phyloP scores from a whole-genome alignment of 805 yeast genomes.

The Lachancea mirantina region DNA sequence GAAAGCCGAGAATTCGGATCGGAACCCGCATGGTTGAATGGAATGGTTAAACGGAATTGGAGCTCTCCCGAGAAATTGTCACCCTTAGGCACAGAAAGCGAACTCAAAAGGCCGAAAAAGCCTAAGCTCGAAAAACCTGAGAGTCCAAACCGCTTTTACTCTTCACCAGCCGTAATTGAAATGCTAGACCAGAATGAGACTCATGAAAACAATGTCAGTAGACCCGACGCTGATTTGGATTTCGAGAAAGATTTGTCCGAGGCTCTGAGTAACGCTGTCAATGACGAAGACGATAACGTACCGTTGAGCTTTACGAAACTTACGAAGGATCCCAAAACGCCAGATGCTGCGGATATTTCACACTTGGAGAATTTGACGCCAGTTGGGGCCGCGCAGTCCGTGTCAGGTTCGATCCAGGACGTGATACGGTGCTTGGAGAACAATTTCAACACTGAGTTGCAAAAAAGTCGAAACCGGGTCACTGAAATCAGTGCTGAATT shows the following conservation, averaged over 20 bases:
- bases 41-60: too few species aligned
- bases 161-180: slow-evolving; percentile 25
- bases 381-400: not conserved
- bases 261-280: slow-evolving; percentile 4
- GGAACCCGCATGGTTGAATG: too few species aligned
- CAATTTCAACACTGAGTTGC: slow-evolving; percentile 4
- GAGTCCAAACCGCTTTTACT: too few species aligned
- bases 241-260: slow-evolving; percentile 4
- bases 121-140: too few species aligned
- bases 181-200: slow-evolving; percentile 20
- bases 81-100: too few species aligned
- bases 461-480: slow-evolving; percentile 1
- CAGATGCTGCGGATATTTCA: slow-evolving; percentile 3
- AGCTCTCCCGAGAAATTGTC: too few species aligned
- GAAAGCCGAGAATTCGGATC: too few species aligned
- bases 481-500: not conserved
- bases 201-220: not conserved
- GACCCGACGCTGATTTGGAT: not conserved
- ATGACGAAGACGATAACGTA: slow-evolving; percentile 3
- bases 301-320: slow-evolving; percentile 1
- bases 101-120: too few species aligned
- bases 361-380: slow-evolving; percentile 5
- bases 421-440: slow-evolving; percentile 2
- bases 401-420: slow-evolving; percentile 1
- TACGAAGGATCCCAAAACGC: slow-evolving; percentile 2